A percentile compares a stretch with the other conserved stretches of the same genome.
Conservation (phyloP, 2,329 filamentous ascomycete genomes). For the Phyllosticta citrichinensis region DNA sequence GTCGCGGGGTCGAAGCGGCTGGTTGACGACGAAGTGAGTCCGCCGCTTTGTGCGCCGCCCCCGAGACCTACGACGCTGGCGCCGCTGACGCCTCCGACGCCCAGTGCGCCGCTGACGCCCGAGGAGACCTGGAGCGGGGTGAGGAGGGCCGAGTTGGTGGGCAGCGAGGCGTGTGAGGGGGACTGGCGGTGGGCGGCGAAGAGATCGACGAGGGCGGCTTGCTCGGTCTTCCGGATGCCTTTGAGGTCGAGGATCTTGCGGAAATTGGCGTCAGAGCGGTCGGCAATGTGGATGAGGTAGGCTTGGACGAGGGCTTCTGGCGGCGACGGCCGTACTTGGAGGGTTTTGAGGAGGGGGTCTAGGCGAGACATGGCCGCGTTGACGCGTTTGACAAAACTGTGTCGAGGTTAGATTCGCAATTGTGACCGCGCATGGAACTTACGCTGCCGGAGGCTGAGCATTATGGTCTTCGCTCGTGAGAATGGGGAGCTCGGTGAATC, state of each 20-base stretch:
- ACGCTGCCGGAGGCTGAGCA: constrained; percentile 47
- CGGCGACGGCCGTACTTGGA: constrained; percentile 85
- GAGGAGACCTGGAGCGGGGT: constrained; percentile 27
- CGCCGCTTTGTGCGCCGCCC: constrained; percentile 28
- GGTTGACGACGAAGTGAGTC: constrained; percentile 7
- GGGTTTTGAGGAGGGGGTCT: constrained; percentile 87
- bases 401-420: constrained; percentile 15
- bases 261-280: constrained; percentile 91
- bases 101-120: constrained; percentile 29
- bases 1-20: constrained; percentile 64
- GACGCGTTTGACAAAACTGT: constrained; percentile 73
- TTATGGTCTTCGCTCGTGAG: constrained; percentile 43
- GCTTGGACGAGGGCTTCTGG: constrained; percentile 93
- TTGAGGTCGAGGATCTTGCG: constrained; percentile 93
- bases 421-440: constrained; percentile 11
- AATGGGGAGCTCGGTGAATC: constrained; percentile 60
- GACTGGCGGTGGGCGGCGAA: constrained; percentile 76
- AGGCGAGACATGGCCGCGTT: constrained; percentile 75
- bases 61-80: constrained; percentile 26
- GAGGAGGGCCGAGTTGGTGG: constrained; percentile 24
- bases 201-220: constrained; percentile 72
- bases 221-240: constrained; percentile 73
- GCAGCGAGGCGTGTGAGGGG: constrained; percentile 56
- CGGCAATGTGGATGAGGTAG: constrained; percentile 92
- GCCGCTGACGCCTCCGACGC: constrained; percentile 31